Evolutionary conservation across 495 filamentous ascomycete genomes (phyloP), one percentile per base, ranked within the genome.

Genomic region (Aspergillus hancockii): DNA sequence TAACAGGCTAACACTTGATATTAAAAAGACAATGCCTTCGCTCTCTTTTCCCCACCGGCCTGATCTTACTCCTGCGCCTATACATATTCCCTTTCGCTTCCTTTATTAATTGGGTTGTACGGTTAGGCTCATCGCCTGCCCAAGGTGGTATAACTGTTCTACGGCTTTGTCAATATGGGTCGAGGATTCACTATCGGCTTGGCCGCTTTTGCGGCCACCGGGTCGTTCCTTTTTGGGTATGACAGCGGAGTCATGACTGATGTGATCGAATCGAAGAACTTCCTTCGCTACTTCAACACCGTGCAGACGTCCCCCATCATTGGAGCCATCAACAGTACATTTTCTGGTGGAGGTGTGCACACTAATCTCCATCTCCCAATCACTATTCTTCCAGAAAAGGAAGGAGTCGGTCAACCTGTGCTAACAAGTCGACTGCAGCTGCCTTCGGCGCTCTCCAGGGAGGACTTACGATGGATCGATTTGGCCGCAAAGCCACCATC

Each of bases 231-330:
- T 34, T 84, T 82, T 57, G 81, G 81, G n/a, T 83, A 81, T 69
- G 79, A 83, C 59, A 75, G 74, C 25, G 81, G 81, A 55, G 80
- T 84, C 4, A 82, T 84, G 79, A 80, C 79, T 1, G 79, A 81
- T 71, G 79, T 83, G 32, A 82, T 84, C 57, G 75, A 71, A 8
- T 80, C 78, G 16, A 59, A 69, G 2, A 76, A 81, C 50, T 83
- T 82, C 66, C 53, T 81, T 31, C 49, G 57, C 13, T 81, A 74
- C 52, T 83, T 83, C 63, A 73, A 79, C 47, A 80, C 80, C 4
- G 72, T 73, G 30, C 68, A 75, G 43, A 75, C 74, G 0, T 77
- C 75, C n/a, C 69, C 75, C 34, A 77, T 82, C n/a, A 78, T 82
- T 30, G 82, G 82, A 38, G 80, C 79, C 1, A 83, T 85, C 63